Evolutionary conservation across 176 grass and related monocot species (phyloP).

Genomic region (Phyllostachys edulis): DNA sequence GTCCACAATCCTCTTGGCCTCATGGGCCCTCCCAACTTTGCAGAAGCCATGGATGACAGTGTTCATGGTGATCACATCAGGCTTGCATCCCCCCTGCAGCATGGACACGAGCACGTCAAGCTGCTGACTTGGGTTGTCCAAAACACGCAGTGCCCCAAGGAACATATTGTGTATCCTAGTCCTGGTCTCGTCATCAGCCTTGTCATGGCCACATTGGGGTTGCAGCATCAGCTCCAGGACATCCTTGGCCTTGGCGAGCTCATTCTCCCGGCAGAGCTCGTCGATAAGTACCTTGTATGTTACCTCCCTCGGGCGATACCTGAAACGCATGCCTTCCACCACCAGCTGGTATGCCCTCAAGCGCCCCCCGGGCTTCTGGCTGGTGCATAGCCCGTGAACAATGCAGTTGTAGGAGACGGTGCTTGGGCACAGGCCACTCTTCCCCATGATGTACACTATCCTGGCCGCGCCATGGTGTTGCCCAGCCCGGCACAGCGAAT

Average conservation of each 20-base stretch:
- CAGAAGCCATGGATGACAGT: slow-evolving; percentile 88
- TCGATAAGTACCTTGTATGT: slow-evolving; percentile 74
- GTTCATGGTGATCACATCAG: slow-evolving; percentile 82
- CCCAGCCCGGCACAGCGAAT: slow-evolving; percentile 61
- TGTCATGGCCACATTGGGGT: neutral
- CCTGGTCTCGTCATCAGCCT: slow-evolving; percentile 16
- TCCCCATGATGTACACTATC: slow-evolving; percentile 83
- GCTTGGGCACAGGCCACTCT: slow-evolving; percentile 61
- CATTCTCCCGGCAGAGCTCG: slow-evolving; percentile 67
- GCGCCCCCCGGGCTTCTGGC: slow-evolving; percentile 43
- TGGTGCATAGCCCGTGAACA: slow-evolving; percentile 74
- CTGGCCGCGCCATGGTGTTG: slow-evolving; percentile 73
- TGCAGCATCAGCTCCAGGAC: slow-evolving; percentile 65
- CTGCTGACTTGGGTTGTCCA: slow-evolving; percentile 74
- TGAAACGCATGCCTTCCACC: slow-evolving; percentile 55
- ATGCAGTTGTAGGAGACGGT: slow-evolving; percentile 83
- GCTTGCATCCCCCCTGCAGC: slow-evolving; percentile 67
- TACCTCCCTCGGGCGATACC: slow-evolving; percentile 52
- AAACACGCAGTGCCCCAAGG: slow-evolving; percentile 51
- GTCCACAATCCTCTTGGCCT: slow-evolving; percentile 75
- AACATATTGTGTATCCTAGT: slow-evolving; percentile 89
- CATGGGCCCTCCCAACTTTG: slow-evolving; percentile 59
- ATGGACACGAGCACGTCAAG: slow-evolving; percentile 73
- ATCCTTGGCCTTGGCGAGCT: slow-evolving; percentile 69
- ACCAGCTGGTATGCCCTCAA: slow-evolving; percentile 73